Base-by-base conservation (phyloP, 2,329 filamentous ascomycete species). In the Thermothelomyces thermophilus region DNA sequence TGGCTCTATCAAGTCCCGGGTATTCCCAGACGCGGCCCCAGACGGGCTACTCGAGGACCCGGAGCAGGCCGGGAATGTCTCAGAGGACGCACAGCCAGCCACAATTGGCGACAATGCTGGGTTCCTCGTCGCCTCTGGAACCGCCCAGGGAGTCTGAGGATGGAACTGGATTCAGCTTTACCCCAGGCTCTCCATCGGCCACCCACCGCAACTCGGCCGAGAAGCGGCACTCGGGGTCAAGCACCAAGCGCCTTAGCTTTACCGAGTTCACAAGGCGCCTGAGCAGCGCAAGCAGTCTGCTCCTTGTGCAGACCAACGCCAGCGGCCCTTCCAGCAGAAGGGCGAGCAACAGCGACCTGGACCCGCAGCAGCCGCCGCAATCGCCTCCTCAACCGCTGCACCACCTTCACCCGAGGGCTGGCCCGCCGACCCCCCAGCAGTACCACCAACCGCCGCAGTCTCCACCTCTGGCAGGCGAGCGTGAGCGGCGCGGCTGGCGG, bases 241-340 rank as follows among this genome's bases (percentile, higher is more conserved):
- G 75, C 61, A 67, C 68, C 41, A 82, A 82, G 67, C 72, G 77
- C 52, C 71, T 80, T 48, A 81, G 76, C 66, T 80, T 83, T 56
- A 76, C 73, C 57, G 80, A 84, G 47, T 79, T 82, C 55, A 76
- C 77, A 41, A 79, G 77, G 62, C 70, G 77, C 54, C 63, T 83
- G 47, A 82, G 77, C 58, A 81, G 75, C 62, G 81, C 77, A 45
- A 81, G 76, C 61, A 81, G 75, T 63, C 66, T 81, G 60, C 68
- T 83, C 46, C 69, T 82, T 40, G 71, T 80, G 48, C 77, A 82
- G 67, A 76, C 76, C 53, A 80, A 80, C 61, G 68, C 70, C 52
- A 66, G 46, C 42, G 48, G 45, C 1, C n/a, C 65, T 51, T 65
- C 66, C 54, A 77, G 74, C 66, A 75, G 71, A 62, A 66, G 71